phyloP scores from a whole-genome alignment of 208 protist genomes.

The Balamuthia mandrillaris region DNA sequence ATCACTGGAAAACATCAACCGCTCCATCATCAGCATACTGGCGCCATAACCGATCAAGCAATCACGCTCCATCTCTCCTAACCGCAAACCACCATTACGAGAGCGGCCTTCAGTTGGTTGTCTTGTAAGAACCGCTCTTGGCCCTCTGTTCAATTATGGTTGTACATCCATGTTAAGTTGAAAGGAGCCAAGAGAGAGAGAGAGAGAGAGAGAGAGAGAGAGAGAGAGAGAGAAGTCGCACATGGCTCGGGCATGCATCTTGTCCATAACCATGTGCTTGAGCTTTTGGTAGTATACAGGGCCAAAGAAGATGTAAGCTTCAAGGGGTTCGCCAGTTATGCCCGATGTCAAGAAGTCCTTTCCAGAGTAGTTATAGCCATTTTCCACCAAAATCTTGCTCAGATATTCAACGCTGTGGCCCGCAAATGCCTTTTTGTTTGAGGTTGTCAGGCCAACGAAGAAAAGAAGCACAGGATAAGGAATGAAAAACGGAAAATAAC shows the following conservation, averaged over 20 bases:
- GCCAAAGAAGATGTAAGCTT: constrained; percentile 98
- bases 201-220: no score
- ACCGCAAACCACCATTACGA: constrained; percentile 95
- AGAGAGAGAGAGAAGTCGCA: no score
- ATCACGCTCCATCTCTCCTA: constrained; percentile 99
- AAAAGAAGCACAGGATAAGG: background rate
- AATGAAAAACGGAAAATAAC: no score
- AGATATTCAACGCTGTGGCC: constrained; percentile 90
- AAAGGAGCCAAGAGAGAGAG: no score
- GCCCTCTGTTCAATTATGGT: no score
- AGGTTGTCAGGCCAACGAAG: no score
- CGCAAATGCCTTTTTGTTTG: constrained; percentile 80
- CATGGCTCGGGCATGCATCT: constrained; percentile 97
- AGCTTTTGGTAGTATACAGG: constrained; percentile 99
- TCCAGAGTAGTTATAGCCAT: constrained; percentile 96
- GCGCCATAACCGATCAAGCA: constrained; percentile 89
- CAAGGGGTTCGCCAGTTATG: constrained; percentile 95
- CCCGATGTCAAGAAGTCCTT: constrained; percentile 94
- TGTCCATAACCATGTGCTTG: constrained; percentile 99
- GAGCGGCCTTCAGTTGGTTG: constrained; percentile 98
- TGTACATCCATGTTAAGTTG: no score
- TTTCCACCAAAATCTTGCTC: constrained; percentile 77
- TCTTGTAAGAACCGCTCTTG: no score
- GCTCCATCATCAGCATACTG: constrained; percentile 90
- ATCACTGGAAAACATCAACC: constrained; percentile 95